Base-by-base conservation (phyloP, 139 green algal species). In the Coelastrella sp. region DNA sequence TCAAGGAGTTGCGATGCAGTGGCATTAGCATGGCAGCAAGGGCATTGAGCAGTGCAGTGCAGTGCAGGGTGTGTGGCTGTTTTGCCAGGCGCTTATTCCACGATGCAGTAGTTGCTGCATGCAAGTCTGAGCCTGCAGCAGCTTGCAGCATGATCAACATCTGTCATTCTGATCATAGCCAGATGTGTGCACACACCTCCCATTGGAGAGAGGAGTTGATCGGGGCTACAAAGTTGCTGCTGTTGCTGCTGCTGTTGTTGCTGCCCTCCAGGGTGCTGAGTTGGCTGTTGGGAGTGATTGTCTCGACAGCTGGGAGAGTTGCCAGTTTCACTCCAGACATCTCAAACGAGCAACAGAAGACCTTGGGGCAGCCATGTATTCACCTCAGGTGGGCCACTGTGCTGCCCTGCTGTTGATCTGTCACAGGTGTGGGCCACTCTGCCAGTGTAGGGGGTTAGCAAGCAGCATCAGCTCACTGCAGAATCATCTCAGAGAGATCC, bases 291-390 rank as follows among this genome's bases (percentile, higher is more conserved):
- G 78, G 56, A 85, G 9, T 24, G 78, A 82, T 20, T 20, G 5
- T 14, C 57, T 91, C 25, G 83, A 92, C 10, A 84, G 27, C 35
- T 92, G 89, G 89, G 82, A 92, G 82, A 92, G 83, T 82, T 79
- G 72, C n/a, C 59, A 89, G 27, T 92, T 83, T n/a, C 89, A 89
- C 57, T 17, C 82, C 5, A 74, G 57, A 60, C 70, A 87, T 27
- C 68, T 88, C 66, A 75, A 11, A 56, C 12, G 61, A 25, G 82
- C 82, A 20, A 27, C 79, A 56, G 89, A 92, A 78, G 89, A 92
- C 72, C 66, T 92, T 8, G 89, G 89, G 0, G 89, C 89, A 24
- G 89, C 89, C 11, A 85, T 92, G 89, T 92, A 92, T 27, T 63
- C 89, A 9, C 89, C 89, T 35, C 89, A 92, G 89, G 89, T 89